Conservation (phyloP, 2,329 filamentous ascomycete species). For the Colletotrichum tropicicola region DNA sequence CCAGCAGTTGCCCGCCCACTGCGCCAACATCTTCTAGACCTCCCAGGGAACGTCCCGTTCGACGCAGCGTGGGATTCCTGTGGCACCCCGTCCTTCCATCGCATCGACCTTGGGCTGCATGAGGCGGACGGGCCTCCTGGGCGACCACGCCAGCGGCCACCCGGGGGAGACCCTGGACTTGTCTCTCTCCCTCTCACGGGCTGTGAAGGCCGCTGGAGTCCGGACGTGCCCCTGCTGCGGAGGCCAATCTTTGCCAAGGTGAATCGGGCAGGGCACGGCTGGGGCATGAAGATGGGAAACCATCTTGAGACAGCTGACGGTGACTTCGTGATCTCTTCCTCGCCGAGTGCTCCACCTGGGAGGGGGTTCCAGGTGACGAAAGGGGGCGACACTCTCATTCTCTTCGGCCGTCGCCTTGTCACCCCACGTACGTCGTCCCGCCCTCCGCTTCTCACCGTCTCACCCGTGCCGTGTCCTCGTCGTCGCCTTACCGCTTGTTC, state of each 20-base stretch:
- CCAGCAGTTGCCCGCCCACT: background rate
- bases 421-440: constrained; percentile 13
- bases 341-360: background rate
- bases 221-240: constrained; percentile 8
- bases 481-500: background rate
- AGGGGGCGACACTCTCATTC: constrained; percentile 6
- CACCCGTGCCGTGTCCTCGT: background rate
- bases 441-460: constrained; percentile 2
- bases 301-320: constrained; percentile 26
- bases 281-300: constrained; percentile 27
- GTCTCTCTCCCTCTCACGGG: background rate
- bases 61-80: background rate
- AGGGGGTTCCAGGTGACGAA: constrained; percentile 11
- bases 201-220: constrained; percentile 1
- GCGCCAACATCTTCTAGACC: constrained; percentile 21
- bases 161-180: constrained; percentile 8
- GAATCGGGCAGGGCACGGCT: constrained; percentile 13
- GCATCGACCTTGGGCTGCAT: constrained; percentile 17
- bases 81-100: constrained; percentile 10
- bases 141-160: constrained; percentile 14
- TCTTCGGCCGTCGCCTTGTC: background rate
- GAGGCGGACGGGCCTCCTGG: constrained; percentile 18
- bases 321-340: constrained; percentile 23
- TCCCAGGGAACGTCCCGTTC: background rate
- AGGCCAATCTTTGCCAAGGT: constrained; percentile 8